Percentiles rank a stretch among this genome's conserved stretches.
phyloP scores from a whole-genome alignment of 768 basidiomycete species.

The Omphalotus guepiniiformis region DNA sequence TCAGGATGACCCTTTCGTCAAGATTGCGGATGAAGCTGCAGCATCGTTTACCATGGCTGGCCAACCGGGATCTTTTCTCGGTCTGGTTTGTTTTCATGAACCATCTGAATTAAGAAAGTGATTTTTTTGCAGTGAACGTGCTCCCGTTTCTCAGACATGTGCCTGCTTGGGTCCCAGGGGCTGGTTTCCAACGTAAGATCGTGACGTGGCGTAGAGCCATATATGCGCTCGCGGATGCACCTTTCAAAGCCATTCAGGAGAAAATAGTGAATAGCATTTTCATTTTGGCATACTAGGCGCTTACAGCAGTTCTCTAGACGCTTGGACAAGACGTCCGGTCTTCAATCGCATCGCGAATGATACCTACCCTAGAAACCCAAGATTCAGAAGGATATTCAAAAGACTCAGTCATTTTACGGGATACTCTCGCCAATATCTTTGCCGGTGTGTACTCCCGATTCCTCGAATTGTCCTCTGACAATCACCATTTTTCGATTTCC shows the following conservation, averaged over 20 bases:
- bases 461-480: not conserved
- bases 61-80: constrained; percentile 20
- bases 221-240: not conserved
- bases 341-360: not conserved
- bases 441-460: not conserved
- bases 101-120: not conserved
- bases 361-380: not conserved
- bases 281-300: not conserved
- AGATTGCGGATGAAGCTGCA: constrained; percentile 20
- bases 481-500: not conserved
- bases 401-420: not conserved
- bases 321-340: not conserved
- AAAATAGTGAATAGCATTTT: not conserved
- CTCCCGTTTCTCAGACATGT: constrained; percentile 25
- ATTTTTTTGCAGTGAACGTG: not conserved
- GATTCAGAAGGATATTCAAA: not conserved
- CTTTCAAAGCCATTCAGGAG: not conserved
- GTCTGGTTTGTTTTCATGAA: constrained; percentile 11
- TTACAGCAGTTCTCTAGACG: not conserved
- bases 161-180: constrained; percentile 31
- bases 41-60: constrained; percentile 20
- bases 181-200: constrained; percentile 31
- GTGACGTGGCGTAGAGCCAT: constrained; percentile 6
- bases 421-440: not conserved
- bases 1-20: constrained; percentile 24